Conservation (phyloP, 306 rosid species). For the Cucumis cinereus region DNA sequence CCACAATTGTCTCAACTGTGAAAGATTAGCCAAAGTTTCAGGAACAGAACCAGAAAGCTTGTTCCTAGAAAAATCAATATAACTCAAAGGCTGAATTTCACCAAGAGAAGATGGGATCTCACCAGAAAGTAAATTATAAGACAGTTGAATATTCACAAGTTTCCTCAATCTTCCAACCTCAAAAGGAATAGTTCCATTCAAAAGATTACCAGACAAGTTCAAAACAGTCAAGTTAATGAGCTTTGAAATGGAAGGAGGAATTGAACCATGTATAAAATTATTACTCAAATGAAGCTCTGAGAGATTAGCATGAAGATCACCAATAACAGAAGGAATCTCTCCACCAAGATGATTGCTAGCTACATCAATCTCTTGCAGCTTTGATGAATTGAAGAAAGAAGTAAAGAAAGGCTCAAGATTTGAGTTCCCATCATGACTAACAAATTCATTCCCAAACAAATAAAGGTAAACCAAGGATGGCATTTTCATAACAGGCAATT, state of each 20-base stretch:
- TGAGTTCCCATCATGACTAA: constrained; percentile 69
- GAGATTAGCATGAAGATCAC: constrained; percentile 58
- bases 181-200: constrained; percentile 71
- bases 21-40: constrained; percentile 63
- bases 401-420: constrained; percentile 70
- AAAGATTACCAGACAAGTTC: constrained; percentile 61
- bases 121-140: constrained; percentile 65
- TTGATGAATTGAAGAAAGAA: constrained; percentile 44
- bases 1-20: constrained; percentile 63
- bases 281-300: constrained; percentile 47
- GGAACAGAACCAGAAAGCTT: constrained; percentile 76
- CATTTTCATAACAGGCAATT: constrained; percentile 42
- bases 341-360: constrained; percentile 77
- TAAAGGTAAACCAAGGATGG: constrained; percentile 49
- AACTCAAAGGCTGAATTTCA: constrained; percentile 56
- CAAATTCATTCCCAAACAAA: constrained; percentile 61
- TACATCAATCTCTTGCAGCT: constrained; percentile 58
- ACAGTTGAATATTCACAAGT: constrained; percentile 55
- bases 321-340: constrained; percentile 54
- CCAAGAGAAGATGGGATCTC: constrained; percentile 67
- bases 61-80: constrained; percentile 68
- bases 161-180: constrained; percentile 38
- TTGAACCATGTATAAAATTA: constrained; percentile 55
- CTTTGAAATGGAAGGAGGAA: constrained; percentile 63
- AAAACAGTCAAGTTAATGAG: constrained; percentile 63